Conservation (phyloP, 495 filamentous ascomycete genomes). For the Xylaria bambusicola region DNA sequence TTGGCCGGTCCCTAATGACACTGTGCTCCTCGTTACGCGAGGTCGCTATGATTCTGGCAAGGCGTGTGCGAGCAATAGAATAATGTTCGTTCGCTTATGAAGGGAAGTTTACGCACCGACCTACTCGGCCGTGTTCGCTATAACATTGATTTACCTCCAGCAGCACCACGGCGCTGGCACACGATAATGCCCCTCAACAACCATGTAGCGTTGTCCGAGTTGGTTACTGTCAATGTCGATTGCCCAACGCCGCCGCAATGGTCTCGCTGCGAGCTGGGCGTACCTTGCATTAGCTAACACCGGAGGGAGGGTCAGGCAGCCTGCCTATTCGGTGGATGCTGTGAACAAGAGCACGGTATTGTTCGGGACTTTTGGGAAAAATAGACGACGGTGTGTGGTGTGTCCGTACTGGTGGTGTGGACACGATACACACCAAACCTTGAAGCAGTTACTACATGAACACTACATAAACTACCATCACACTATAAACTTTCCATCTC, state of each 20-base stretch:
- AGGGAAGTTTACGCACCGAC: no score
- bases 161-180: no score
- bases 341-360: background rate
- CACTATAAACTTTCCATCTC: no score
- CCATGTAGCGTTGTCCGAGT: background rate
- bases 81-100: slow-evolving; percentile 1
- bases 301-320: slow-evolving; percentile 16
- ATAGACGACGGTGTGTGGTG: background rate
- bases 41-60: no score
- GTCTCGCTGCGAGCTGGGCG: slow-evolving; percentile 15
- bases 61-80: no score
- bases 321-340: slow-evolving; percentile 15
- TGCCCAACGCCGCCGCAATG: background rate
- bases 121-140: no score
- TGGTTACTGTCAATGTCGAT: background rate
- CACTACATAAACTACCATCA: no score
- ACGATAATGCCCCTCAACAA: background rate
- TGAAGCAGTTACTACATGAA: no score
- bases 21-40: background rate
- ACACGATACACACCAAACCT: slow-evolving; percentile 1
- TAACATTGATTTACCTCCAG: no score
- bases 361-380: slow-evolving; percentile 8
- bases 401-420: background rate
- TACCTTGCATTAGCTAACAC: slow-evolving; percentile 21
- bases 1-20: no score